phyloP scores from a whole-genome alignment of 345 rosid species.

The Pelargonium nanum region DNA sequence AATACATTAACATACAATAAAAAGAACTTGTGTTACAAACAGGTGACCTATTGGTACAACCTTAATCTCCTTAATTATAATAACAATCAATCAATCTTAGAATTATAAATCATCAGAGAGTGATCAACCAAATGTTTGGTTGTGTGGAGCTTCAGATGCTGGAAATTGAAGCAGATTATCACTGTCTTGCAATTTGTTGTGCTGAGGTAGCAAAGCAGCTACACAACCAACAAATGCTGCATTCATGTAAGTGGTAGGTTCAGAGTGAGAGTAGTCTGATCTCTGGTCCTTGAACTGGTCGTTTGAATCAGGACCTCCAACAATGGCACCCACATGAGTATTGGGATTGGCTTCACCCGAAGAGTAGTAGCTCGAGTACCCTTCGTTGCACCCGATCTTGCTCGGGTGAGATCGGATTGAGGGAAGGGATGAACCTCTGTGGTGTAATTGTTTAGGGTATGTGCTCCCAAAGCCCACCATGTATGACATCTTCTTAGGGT shows the following conservation, averaged over 20 bases:
- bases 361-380: slow-evolving; percentile 28
- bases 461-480: slow-evolving; percentile 67
- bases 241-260: slow-evolving; percentile 58
- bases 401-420: slow-evolving; percentile 27
- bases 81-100: too few relatives aligned
- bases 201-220: slow-evolving; percentile 33
- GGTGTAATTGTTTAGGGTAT: slow-evolving; percentile 60
- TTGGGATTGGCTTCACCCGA: slow-evolving; percentile 49
- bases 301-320: slow-evolving; percentile 66
- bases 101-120: too few relatives aligned
- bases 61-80: too few relatives aligned
- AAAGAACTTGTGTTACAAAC: too few relatives aligned
- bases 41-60: too few relatives aligned
- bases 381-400: slow-evolving; percentile 52
- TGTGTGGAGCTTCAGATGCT: neutral
- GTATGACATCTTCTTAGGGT: slow-evolving; percentile 73
- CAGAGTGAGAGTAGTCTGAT: slow-evolving; percentile 53
- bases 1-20: too few relatives aligned
- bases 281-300: slow-evolving; percentile 44
- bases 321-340: slow-evolving; percentile 61
- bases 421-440: slow-evolving; percentile 70
- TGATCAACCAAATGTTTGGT: neutral
- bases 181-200: neutral
- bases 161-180: neutral
- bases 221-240: slow-evolving; percentile 53